phyloP scores from a whole-genome alignment of 73 alveolate species.

The Tetrahymena thermophila region DNA sequence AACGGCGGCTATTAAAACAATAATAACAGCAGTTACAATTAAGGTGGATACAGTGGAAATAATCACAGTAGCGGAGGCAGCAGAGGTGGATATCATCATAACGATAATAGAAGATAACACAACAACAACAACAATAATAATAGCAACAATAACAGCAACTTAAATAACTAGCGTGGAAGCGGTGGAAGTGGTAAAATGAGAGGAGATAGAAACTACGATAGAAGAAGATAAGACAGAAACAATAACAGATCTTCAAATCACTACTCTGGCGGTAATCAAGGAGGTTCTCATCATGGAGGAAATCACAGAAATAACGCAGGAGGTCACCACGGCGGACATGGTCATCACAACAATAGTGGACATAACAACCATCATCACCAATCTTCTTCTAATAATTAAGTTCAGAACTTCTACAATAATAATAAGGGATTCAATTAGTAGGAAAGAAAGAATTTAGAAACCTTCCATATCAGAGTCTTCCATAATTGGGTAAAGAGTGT shows the following conservation, averaged over 20 bases:
- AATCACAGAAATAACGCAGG: neutral
- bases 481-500: slow-evolving; percentile 85
- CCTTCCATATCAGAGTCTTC: slow-evolving; percentile 44
- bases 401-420: neutral
- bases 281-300: neutral
- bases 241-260: neutral
- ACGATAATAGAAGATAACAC: neutral
- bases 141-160: neutral
- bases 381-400: neutral
- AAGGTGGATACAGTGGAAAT: neutral
- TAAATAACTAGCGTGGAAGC: neutral
- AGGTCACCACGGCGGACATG: neutral
- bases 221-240: neutral
- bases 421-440: neutral
- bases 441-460: neutral
- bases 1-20: neutral
- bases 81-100: neutral
- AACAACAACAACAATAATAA: neutral
- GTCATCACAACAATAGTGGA: neutral
- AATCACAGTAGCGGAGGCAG: neutral
- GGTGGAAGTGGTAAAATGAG: neutral
- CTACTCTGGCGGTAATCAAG: neutral
- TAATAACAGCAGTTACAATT: neutral
- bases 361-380: neutral
- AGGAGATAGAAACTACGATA: neutral